Evolutionary conservation across 163 green algal species (phyloP).

Genomic region (Trebouxia gelatinosa): DNA sequence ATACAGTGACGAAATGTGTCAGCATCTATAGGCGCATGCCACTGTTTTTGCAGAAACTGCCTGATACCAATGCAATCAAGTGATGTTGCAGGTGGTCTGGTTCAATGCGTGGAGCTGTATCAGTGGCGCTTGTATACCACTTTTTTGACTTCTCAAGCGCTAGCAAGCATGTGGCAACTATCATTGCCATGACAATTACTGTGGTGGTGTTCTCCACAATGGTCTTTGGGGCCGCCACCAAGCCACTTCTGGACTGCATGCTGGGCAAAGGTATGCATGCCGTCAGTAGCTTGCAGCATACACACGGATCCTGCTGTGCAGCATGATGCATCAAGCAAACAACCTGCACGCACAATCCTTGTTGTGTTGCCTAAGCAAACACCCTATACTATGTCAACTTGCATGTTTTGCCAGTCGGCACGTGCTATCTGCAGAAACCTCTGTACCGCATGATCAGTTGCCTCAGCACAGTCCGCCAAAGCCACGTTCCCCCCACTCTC

Average conservation of each 20-base stretch:
- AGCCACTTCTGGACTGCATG: slow-evolving; percentile 64
- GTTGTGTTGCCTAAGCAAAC: not conserved
- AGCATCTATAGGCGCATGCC: not conserved
- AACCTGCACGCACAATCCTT: no score
- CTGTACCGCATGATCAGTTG: slow-evolving; percentile 10
- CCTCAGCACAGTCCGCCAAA: slow-evolving; percentile 1
- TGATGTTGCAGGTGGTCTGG: slow-evolving; percentile 71
- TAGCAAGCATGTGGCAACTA: slow-evolving; percentile 55
- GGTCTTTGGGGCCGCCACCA: slow-evolving; percentile 62
- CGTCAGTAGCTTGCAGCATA: not conserved
- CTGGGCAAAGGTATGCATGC: slow-evolving; percentile 37
- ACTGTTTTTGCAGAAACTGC: not conserved
- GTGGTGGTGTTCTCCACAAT: slow-evolving; percentile 68
- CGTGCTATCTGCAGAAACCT: not conserved
- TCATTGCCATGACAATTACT: slow-evolving; percentile 75
- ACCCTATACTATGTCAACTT: not conserved
- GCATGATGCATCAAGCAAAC: not conserved
- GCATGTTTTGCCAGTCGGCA: not conserved
- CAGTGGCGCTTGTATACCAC: slow-evolving; percentile 84
- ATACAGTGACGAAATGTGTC: not conserved
- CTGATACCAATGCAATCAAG: not conserved
- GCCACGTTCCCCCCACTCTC: not conserved
- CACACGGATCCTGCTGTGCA: not conserved
- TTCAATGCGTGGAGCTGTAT: slow-evolving; percentile 85
- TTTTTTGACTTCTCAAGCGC: slow-evolving; percentile 57